Evolutionary conservation across 768 basidiomycete genomes (phyloP).

Genomic region (Termitomyces sp.): DNA sequence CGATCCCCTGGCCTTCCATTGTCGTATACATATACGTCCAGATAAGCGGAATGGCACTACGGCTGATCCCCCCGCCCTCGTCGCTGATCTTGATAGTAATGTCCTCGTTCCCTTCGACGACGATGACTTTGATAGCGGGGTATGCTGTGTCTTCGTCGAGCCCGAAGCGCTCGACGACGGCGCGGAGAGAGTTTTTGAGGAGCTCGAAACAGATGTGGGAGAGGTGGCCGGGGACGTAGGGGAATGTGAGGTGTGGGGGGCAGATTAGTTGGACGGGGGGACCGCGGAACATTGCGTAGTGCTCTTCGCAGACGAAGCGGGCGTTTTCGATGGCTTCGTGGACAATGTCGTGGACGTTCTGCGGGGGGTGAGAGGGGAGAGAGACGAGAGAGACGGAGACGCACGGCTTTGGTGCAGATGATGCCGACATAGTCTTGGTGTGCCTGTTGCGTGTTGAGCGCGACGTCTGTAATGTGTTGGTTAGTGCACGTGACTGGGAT

Average conservation of each 20-base stretch:
- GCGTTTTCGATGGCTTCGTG: slow-evolving; percentile 99
- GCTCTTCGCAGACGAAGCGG: slow-evolving; percentile 90
- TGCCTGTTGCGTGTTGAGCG: slow-evolving; percentile 85
- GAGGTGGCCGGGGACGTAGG: slow-evolving; percentile 95
- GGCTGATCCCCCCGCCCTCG: slow-evolving; percentile 92
- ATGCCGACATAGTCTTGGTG: slow-evolving; percentile 95
- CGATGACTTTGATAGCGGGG: slow-evolving; percentile 91
- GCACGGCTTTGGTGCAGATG: slow-evolving; percentile 86
- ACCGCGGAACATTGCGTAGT: slow-evolving; percentile 92
- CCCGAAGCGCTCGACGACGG: slow-evolving; percentile 91
- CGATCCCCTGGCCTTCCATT: slow-evolving; percentile 68
- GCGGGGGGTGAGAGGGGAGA: background rate
- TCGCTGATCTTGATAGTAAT: slow-evolving; percentile 99
- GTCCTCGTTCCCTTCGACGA: slow-evolving; percentile 96
- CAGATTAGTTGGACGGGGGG: slow-evolving; percentile 97
- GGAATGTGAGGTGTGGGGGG: slow-evolving; percentile 76
- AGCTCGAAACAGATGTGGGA: slow-evolving; percentile 97
- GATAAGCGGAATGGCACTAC: slow-evolving; percentile 86
- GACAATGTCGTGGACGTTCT: slow-evolving; percentile 97
- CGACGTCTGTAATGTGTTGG: slow-evolving; percentile 61
- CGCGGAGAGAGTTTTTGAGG: slow-evolving; percentile 94
- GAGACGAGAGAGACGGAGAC: slow-evolving; percentile 20
- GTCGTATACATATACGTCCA: slow-evolving; percentile 99
- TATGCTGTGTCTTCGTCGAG: slow-evolving; percentile 70
- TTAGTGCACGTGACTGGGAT: no score